phyloP scores from a whole-genome alignment of 2,329 filamentous ascomycete species.

The Verticillium isaacii region DNA sequence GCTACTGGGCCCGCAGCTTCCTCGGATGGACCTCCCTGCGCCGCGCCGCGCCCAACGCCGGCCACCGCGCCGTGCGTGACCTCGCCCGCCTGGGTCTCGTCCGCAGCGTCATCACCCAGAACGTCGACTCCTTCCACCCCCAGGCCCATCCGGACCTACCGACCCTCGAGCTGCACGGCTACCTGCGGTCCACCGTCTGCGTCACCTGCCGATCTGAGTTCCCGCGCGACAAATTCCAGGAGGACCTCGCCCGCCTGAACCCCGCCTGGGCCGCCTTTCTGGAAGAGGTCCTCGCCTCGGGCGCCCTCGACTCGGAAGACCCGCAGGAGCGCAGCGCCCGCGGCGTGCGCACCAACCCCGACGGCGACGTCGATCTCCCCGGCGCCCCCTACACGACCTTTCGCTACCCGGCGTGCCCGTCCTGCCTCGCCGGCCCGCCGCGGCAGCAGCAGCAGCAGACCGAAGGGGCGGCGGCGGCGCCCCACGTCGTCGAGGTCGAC shows the following conservation, averaged over 20 bases:
- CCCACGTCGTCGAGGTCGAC: conserved; percentile 64
- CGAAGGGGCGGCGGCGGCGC: not conserved
- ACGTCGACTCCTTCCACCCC: conserved; percentile 92
- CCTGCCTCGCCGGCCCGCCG: conserved; percentile 65
- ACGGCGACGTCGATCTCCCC: conserved; percentile 89
- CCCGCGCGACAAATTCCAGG: conserved; percentile 70
- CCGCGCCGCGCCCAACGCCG: conserved; percentile 72
- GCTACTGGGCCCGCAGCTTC: conserved; percentile 95
- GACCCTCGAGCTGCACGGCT: conserved; percentile 87
- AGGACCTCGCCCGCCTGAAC: conserved; percentile 71
- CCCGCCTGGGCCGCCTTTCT: conserved; percentile 81
- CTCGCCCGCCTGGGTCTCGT: conserved; percentile 70
- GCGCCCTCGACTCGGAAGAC: conserved; percentile 74
- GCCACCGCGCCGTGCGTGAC: conserved; percentile 71
- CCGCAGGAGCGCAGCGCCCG: conserved; percentile 60
- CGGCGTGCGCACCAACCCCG: conserved; percentile 82
- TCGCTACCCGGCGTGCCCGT: conserved; percentile 83
- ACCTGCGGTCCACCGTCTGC: conserved; percentile 77
- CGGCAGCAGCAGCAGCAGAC: conserved; percentile 16
- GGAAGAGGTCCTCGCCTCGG: conserved; percentile 62
- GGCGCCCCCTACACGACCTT: conserved; percentile 86
- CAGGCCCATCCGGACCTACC: conserved; percentile 68
- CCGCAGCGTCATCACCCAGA: conserved; percentile 81
- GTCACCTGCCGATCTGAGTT: conserved; percentile 71
- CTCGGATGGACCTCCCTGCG: conserved; percentile 83